These are phyloP conservation scores for Debaryomyces hansenii DNA, from an alignment of 805 yeast genomes.

Conservation along the genomic window DNA sequence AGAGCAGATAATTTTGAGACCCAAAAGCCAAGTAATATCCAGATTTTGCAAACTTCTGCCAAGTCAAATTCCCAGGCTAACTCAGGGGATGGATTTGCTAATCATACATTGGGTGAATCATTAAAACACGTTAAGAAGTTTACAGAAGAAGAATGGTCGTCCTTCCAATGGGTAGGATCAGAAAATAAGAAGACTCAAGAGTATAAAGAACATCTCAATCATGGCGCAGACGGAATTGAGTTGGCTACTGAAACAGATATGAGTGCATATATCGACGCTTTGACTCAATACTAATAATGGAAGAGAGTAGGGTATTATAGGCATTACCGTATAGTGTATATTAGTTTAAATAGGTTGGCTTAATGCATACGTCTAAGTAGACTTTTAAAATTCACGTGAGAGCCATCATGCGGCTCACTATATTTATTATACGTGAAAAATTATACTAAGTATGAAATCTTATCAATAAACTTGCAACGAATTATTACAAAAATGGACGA, in stretches of 20 bases:
- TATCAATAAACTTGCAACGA: background rate
- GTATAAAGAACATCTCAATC: slow-evolving; percentile 14
- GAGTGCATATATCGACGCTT: slow-evolving; percentile 24
- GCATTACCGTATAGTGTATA: background rate
- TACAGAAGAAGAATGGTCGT: slow-evolving; percentile 42
- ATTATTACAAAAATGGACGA: slow-evolving; percentile 25
- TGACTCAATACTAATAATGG: slow-evolving; percentile 12
- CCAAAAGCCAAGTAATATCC: slow-evolving; percentile 33
- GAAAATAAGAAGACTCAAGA: slow-evolving; percentile 15
- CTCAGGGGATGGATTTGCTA: slow-evolving; percentile 25
- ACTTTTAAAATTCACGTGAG: background rate
- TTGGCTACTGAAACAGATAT: slow-evolving; percentile 22
- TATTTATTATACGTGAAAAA: background rate
- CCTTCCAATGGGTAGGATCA: slow-evolving; percentile 27
- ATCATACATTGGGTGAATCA: slow-evolving; percentile 36
- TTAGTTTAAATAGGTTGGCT: too few relatives aligned
- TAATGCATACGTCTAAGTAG: too few relatives aligned
- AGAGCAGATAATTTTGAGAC: slow-evolving; percentile 39
- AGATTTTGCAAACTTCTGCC: slow-evolving; percentile 42
- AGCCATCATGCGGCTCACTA: slow-evolving; percentile 9
- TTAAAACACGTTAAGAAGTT: slow-evolving; percentile 38
- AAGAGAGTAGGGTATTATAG: background rate
- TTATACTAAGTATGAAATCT: background rate
- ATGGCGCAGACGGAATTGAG: slow-evolving; percentile 14
- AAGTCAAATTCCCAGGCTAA: slow-evolving; percentile 24